phyloP scores from a whole-genome alignment of 352 stramenopile species.

The Pythium guiyangense region DNA sequence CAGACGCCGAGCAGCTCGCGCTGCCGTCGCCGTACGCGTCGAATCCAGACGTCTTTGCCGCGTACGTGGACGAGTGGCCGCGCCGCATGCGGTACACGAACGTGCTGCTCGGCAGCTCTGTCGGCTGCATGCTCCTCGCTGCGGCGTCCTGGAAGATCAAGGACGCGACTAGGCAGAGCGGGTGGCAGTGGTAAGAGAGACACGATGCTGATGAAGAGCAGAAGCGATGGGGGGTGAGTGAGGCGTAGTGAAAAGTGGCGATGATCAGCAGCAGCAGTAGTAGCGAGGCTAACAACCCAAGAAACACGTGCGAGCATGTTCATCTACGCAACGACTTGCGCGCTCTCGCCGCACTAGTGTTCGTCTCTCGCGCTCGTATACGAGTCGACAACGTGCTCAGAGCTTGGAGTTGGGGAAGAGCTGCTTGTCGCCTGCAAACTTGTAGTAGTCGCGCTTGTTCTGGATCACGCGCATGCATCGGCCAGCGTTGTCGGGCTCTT shows the following conservation, averaged over 20 bases:
- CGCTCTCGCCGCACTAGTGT: slow-evolving; percentile 1
- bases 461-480: slow-evolving; percentile 56
- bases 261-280: no score
- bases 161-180: background rate
- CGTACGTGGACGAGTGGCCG: slow-evolving; percentile 3
- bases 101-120: background rate
- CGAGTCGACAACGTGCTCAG: no score
- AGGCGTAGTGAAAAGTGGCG: background rate
- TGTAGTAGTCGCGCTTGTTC: slow-evolving; percentile 44
- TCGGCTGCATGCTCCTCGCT: background rate
- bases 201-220: no score
- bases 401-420: no score
- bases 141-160: background rate
- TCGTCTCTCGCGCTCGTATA: no score
- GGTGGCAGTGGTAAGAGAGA: background rate
- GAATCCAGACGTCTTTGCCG: background rate
- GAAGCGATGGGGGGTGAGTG: background rate
- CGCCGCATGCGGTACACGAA: slow-evolving; percentile 1
- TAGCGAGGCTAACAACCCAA: background rate
- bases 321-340: background rate
- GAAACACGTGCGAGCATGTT: background rate
- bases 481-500: slow-evolving; percentile 58
- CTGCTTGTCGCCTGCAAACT: slow-evolving; percentile 66
- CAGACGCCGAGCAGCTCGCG: background rate
- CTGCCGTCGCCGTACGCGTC: background rate